Conservation (phyloP, 306 rosid species). For the Geum urbanum region DNA sequence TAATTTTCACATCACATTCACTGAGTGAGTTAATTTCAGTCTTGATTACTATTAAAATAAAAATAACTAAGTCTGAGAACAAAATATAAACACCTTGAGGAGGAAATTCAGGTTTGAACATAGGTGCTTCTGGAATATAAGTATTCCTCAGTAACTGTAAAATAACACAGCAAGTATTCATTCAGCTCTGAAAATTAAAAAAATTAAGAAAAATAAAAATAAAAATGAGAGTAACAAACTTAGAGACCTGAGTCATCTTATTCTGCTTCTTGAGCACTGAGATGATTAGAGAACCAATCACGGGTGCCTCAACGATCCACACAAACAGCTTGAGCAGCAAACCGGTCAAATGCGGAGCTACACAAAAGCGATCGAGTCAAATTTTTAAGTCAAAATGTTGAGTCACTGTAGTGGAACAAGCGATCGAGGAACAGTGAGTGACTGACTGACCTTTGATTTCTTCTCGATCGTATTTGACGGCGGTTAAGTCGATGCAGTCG, state of each 20-base stretch:
- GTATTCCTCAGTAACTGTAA: conserved; percentile 68
- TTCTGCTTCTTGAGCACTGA: conserved; percentile 62
- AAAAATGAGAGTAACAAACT: background rate
- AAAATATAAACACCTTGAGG: conserved; percentile 75
- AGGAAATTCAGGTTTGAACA: conserved; percentile 95
- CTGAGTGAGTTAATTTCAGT: background rate
- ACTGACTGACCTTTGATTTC: conserved; percentile 51
- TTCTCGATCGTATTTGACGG: conserved; percentile 51
- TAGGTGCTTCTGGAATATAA: conserved; percentile 75
- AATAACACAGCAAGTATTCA: conserved; percentile 14
- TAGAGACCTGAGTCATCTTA: conserved; percentile 55
- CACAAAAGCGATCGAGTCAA: too few species aligned
- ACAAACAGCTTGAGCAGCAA: conserved; percentile 56
- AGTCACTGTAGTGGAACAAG: too few species aligned
- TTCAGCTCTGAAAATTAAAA: background rate
- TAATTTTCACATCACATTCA: conserved; percentile 36
- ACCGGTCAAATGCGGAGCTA: conserved; percentile 95
- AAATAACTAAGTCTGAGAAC: too few species aligned
- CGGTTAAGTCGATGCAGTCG: conserved; percentile 55
- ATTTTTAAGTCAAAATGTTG: too few species aligned
- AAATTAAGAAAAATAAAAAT: too few species aligned
- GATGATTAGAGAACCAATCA: conserved; percentile 53
- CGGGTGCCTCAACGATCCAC: conserved; percentile 54
- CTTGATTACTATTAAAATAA: background rate
- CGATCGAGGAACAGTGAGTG: too few species aligned